Evolutionary conservation across 1,284 basidiomycete species (phyloP).

Genomic region (Entoloma clypeatum): DNA sequence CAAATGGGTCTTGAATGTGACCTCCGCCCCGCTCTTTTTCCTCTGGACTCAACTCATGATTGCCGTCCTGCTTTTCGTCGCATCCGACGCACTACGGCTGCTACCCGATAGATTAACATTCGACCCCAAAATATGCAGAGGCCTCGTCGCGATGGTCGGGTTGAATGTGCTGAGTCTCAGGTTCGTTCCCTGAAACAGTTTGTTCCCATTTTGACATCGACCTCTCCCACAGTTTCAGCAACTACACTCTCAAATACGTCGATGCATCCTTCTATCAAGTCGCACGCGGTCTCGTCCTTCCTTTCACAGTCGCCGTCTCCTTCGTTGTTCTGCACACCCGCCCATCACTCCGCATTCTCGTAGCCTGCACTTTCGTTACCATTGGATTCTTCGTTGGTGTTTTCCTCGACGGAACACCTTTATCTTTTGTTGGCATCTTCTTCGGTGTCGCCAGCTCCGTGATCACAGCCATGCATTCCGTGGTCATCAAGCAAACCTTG

Average conservation of each 20-base stretch:
- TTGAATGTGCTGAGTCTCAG: slow-evolving; percentile 79
- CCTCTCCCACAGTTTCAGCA: slow-evolving; percentile 63
- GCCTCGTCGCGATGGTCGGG: slow-evolving; percentile 66
- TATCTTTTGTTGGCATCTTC: slow-evolving; percentile 60
- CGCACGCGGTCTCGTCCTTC: slow-evolving; percentile 81
- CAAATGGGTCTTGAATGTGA: slow-evolving; percentile 75
- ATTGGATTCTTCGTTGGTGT: slow-evolving; percentile 83
- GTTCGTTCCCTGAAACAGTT: slow-evolving; percentile 34
- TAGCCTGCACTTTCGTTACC: slow-evolving; percentile 73
- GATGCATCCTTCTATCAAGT: slow-evolving; percentile 92
- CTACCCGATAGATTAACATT: slow-evolving; percentile 60
- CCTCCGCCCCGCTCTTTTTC: slow-evolving; percentile 78
- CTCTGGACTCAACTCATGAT: slow-evolving; percentile 77
- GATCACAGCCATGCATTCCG: slow-evolving; percentile 79
- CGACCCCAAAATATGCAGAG: slow-evolving; percentile 60
- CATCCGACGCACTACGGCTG: slow-evolving; percentile 57
- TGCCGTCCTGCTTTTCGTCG: slow-evolving; percentile 70
- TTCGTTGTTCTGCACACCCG: slow-evolving; percentile 65
- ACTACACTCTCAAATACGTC: slow-evolving; percentile 87
- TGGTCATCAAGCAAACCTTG: slow-evolving; percentile 81
- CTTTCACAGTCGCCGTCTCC: slow-evolving; percentile 82
- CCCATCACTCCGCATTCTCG: slow-evolving; percentile 68
- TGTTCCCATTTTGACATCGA: not conserved
- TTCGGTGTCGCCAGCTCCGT: slow-evolving; percentile 77
- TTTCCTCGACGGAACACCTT: slow-evolving; percentile 65